These are phyloP conservation scores for Ajuga reptans DNA, from an alignment of 305 asterid species.

Conservation along the genomic window DNA sequence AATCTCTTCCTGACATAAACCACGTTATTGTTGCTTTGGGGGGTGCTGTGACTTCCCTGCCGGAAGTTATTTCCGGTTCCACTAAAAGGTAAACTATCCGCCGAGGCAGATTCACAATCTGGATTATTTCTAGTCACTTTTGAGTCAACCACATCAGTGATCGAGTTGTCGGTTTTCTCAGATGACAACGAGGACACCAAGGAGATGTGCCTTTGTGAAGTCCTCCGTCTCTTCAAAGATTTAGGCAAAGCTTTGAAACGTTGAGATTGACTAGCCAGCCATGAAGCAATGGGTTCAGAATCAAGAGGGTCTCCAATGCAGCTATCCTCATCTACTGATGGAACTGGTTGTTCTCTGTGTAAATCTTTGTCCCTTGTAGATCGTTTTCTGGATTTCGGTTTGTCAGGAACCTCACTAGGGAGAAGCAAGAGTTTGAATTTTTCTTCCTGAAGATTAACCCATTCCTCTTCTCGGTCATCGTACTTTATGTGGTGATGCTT, in stretches of 20 bases:
- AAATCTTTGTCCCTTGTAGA: constrained; percentile 26
- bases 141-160: constrained; percentile 29
- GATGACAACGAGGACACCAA: constrained; percentile 33
- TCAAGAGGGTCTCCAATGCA: constrained; percentile 46
- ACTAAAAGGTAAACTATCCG: constrained; percentile 27
- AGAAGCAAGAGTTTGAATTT: constrained; percentile 85
- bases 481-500: constrained; percentile 79
- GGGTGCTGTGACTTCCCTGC: constrained; percentile 34
- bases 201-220: constrained; percentile 31
- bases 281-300: constrained; percentile 83
- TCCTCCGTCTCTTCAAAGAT: constrained; percentile 48
- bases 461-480: constrained; percentile 93
- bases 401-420: constrained; percentile 76
- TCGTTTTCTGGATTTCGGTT: constrained; percentile 35
- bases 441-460: constrained; percentile 83
- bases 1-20: constrained; percentile 72
- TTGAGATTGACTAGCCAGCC: constrained; percentile 80
- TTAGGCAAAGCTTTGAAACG: constrained; percentile 56
- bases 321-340: constrained; percentile 39
- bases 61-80: constrained; percentile 32
- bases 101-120: constrained; percentile 34
- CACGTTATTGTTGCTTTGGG: constrained; percentile 29
- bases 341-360: constrained; percentile 30
- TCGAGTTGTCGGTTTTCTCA: constrained; percentile 36
- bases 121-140: constrained; percentile 24